These are phyloP conservation scores for Graphilbum ipis-grandicollis DNA, from an alignment of 2,329 filamentous ascomycete genomes.

Conservation along the genomic window DNA sequence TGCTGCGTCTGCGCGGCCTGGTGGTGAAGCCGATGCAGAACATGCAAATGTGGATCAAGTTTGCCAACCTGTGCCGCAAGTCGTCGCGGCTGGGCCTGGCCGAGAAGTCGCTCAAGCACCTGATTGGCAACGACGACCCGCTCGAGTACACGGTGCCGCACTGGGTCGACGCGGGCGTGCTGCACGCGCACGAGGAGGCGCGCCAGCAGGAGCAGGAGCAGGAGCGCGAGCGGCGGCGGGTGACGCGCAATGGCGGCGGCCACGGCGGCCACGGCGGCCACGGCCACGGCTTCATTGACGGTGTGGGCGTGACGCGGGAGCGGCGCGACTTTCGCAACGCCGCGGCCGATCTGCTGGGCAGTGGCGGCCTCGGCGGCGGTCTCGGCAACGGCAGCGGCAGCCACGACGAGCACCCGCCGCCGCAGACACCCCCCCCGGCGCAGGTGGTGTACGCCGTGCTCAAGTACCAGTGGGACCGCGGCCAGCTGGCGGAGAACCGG, in stretches of 20 bases:
- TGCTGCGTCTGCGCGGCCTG: slow-evolving; percentile 84
- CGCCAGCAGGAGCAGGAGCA: slow-evolving; percentile 6
- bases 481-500: slow-evolving; percentile 36
- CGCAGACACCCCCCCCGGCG: slow-evolving; percentile 26
- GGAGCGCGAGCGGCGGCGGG: slow-evolving; percentile 5
- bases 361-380: background rate
- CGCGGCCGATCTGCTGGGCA: background rate
- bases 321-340: slow-evolving; percentile 7
- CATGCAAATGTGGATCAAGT: slow-evolving; percentile 99
- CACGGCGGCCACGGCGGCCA: background rate
- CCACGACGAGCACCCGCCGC: slow-evolving; percentile 6
- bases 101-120: slow-evolving; percentile 81
- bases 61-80: slow-evolving; percentile 93
- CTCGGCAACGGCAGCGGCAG: background rate
- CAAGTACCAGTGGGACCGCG: slow-evolving; percentile 90
- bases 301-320: slow-evolving; percentile 1
- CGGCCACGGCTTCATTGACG: slow-evolving; percentile 1
- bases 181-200: slow-evolving; percentile 11
- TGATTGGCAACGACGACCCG: slow-evolving; percentile 57
- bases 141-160: slow-evolving; percentile 44
- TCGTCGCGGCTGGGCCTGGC: slow-evolving; percentile 86
- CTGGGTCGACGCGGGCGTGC: slow-evolving; percentile 23
- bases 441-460: slow-evolving; percentile 91
- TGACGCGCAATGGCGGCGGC: background rate
- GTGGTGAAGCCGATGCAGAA: slow-evolving; percentile 88